A percentile compares a stretch with the other conserved stretches of the same genome.
phyloP scores from a whole-genome alignment of 2,329 filamentous ascomycete genomes.

The Cladophialophora chaetospira region DNA sequence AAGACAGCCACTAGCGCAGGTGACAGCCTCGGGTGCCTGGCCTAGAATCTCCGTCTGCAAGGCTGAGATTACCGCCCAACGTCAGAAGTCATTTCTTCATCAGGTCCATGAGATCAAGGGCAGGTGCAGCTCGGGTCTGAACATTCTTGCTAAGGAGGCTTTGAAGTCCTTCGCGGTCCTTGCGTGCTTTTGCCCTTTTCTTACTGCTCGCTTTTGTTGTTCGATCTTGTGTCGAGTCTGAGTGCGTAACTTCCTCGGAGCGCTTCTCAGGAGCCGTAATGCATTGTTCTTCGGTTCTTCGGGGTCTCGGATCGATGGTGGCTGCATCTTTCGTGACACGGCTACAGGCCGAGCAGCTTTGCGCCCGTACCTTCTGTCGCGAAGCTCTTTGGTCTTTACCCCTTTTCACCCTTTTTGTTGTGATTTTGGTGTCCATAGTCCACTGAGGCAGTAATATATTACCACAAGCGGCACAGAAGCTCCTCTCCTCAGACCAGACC shows the following conservation, averaged over 20 bases:
- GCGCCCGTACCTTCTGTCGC: conserved; percentile 17
- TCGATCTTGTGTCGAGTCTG: neutral
- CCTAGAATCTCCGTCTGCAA: neutral
- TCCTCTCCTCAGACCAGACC: conserved; percentile 30
- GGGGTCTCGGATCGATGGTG: neutral
- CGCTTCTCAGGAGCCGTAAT: neutral
- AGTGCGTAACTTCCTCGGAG: neutral
- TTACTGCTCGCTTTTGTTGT: conserved; percentile 49
- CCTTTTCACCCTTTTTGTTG: neutral
- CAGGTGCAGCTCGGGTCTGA: conserved; percentile 10
- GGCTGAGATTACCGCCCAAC: conserved; percentile 1
- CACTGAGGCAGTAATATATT: conserved; percentile 38
- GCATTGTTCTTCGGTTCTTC: neutral
- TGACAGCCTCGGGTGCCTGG: too few relatives aligned
- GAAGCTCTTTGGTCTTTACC: conserved; percentile 15
- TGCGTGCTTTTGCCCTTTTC: conserved; percentile 57
- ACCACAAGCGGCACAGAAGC: conserved; percentile 46
- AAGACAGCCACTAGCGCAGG: conserved; percentile 25
- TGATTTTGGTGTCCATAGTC: conserved; percentile 34
- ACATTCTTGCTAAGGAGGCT: conserved; percentile 48
- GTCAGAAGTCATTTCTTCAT: conserved; percentile 24
- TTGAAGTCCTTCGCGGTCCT: conserved; percentile 54
- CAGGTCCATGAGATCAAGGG: conserved; percentile 32
- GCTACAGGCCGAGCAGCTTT: conserved; percentile 18
- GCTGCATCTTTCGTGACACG: conserved; percentile 12